A percentile compares a stretch with the other conserved stretches of the same genome.
Conservation (phyloP, 1,284 basidiomycete species). For the Ustilago curta region DNA sequence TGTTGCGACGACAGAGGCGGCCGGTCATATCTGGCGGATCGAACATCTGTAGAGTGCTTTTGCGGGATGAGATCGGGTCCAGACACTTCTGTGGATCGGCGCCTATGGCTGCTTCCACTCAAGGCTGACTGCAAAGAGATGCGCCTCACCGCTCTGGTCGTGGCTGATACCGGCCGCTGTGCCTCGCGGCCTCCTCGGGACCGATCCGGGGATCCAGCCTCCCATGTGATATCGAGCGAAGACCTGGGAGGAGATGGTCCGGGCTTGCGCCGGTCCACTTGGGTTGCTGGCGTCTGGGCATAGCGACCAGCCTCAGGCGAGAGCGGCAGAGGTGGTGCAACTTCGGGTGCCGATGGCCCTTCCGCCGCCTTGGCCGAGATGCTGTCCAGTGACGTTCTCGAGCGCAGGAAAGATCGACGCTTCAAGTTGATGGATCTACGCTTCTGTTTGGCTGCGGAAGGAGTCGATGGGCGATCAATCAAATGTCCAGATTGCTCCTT, state of each 20-base stretch:
- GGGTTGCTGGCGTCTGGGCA: background rate
- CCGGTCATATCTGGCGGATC: background rate
- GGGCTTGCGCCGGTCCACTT: conserved; percentile 11
- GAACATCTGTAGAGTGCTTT: background rate
- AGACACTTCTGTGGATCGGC: conserved; percentile 11
- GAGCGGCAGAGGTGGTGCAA: conserved; percentile 24
- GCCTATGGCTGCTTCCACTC: conserved; percentile 1
- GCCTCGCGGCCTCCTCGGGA: background rate
- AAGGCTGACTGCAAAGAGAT: conserved; percentile 23
- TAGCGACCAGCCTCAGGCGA: background rate
- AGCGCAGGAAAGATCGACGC: conserved; percentile 42
- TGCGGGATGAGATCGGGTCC: background rate
- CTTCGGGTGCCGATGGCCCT: background rate
- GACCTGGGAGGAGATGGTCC: conserved; percentile 5
- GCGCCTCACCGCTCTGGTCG: conserved; percentile 9
- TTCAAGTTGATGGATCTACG: conserved; percentile 41
- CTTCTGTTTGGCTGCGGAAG: conserved; percentile 27
- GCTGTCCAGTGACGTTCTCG: conserved; percentile 33
- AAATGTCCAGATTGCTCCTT: conserved; percentile 12
- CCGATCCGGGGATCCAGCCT: conserved; percentile 1
- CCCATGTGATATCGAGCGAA: conserved; percentile 31
- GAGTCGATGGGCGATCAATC: conserved; percentile 14
- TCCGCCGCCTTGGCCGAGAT: conserved; percentile 10
- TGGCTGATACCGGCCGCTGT: background rate
- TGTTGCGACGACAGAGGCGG: background rate